Conservation (phyloP, 2,329 filamentous ascomycete genomes). For the Monosporascus sp. region DNA sequence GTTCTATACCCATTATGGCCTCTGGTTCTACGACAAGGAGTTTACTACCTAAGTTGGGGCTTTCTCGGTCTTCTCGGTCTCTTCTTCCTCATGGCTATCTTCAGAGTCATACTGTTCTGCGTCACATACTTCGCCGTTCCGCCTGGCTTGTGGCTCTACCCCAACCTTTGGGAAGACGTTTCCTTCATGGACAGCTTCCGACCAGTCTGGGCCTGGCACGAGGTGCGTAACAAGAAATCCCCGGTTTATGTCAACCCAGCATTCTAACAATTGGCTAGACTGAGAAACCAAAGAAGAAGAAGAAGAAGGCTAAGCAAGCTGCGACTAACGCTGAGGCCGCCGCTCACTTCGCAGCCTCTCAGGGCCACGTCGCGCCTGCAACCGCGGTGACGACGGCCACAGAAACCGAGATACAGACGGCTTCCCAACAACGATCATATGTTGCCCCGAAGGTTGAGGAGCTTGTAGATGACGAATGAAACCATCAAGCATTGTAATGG, state of each 20-base stretch:
- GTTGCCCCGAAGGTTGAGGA: slow-evolving; percentile 49
- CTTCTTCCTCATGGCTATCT: slow-evolving; percentile 97
- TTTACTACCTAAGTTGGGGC: slow-evolving; percentile 96
- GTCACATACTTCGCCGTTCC: slow-evolving; percentile 79
- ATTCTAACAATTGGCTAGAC: slow-evolving; percentile 16
- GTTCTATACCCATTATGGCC: slow-evolving; percentile 98
- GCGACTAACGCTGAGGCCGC: slow-evolving; percentile 25
- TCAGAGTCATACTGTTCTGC: slow-evolving; percentile 90
- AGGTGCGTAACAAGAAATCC: slow-evolving; percentile 51
- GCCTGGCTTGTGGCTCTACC: slow-evolving; percentile 96
- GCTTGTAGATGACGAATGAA: slow-evolving; percentile 44
- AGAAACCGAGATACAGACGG: slow-evolving; percentile 46
- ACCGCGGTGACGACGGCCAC: slow-evolving; percentile 53
- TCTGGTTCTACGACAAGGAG: slow-evolving; percentile 79
- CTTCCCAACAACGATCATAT: slow-evolving; percentile 33
- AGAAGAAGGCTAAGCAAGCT: slow-evolving; percentile 43
- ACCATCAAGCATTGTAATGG: slow-evolving; percentile 8
- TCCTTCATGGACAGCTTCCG: slow-evolving; percentile 97
- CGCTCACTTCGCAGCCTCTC: slow-evolving; percentile 43
- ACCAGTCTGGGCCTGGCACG: slow-evolving; percentile 97
- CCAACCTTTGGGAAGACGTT: slow-evolving; percentile 96
- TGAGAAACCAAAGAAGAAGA: slow-evolving; percentile 47
- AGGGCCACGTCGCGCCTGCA: slow-evolving; percentile 47
- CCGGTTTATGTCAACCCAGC: background rate
- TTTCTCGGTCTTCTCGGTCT: slow-evolving; percentile 83